phyloP scores from a whole-genome alignment of 208 protist genomes.

The Angomonas ambiguus region DNA sequence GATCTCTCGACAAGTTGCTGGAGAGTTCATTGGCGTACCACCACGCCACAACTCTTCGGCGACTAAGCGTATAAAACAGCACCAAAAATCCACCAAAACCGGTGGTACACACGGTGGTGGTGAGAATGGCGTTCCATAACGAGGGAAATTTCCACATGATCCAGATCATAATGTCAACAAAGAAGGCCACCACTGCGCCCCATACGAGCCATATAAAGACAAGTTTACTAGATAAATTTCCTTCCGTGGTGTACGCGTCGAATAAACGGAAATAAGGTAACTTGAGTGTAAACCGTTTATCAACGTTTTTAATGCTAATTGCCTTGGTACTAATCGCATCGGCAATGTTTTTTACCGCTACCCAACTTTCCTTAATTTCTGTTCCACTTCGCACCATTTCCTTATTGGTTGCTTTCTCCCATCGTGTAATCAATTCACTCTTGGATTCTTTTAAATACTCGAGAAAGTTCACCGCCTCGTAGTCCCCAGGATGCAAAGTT shows the following conservation, averaged over 20 bases:
- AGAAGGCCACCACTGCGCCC: constrained; percentile 14
- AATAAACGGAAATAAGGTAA: constrained; percentile 9
- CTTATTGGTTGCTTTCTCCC: constrained; percentile 6
- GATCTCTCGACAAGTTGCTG: constrained; percentile 13
- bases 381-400: constrained; percentile 16
- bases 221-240: constrained; percentile 12
- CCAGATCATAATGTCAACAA: constrained; percentile 20
- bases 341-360: constrained; percentile 20
- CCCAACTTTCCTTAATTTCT: constrained; percentile 18
- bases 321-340: constrained; percentile 27
- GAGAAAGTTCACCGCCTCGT: constrained; percentile 8
- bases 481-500: constrained; percentile 3
- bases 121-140: constrained; percentile 20
- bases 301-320: constrained; percentile 11
- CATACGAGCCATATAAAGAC: constrained; percentile 14
- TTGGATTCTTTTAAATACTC: neutral
- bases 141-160: constrained; percentile 13
- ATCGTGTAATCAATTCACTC: neutral
- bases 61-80: constrained; percentile 23
- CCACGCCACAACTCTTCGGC: constrained; percentile 8
- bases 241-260: constrained; percentile 20
- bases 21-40: constrained; percentile 24
- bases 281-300: constrained; percentile 11
- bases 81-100: constrained; percentile 22
- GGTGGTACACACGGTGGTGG: constrained; percentile 19